Evolutionary conservation across 2,329 filamentous ascomycete species (phyloP).

Genomic region (Aspergillus candidus): DNA sequence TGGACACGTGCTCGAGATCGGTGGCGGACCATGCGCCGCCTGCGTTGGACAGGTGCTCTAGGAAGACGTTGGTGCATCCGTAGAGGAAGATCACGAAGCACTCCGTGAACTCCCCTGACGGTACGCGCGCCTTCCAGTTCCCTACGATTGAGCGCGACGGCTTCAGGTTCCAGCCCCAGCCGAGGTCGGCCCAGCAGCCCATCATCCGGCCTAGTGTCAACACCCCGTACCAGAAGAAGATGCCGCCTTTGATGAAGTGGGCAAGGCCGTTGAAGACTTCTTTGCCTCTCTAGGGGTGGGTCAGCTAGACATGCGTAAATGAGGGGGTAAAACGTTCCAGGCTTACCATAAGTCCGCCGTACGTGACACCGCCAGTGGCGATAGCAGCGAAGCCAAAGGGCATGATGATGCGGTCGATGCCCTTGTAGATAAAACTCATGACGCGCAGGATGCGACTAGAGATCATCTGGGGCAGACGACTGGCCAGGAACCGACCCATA

Average conservation of each 20-base stretch:
- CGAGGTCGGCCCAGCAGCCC: constrained; percentile 81
- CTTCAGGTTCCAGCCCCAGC: constrained; percentile 92
- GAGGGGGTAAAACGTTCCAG: constrained; percentile 12
- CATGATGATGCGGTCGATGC: constrained; percentile 70
- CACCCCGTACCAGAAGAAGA: constrained; percentile 91
- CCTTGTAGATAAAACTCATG: constrained; percentile 56
- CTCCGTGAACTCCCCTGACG: constrained; percentile 82
- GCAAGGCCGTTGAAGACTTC: constrained; percentile 78
- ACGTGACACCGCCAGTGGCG: constrained; percentile 66
- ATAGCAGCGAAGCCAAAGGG: constrained; percentile 70
- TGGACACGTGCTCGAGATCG: constrained; percentile 87
- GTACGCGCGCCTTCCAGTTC: constrained; percentile 56
- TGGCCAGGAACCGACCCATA: constrained; percentile 48
- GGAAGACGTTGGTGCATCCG: constrained; percentile 81
- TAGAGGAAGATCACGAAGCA: constrained; percentile 87
- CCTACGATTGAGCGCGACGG: constrained; percentile 54
- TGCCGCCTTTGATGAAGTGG: constrained; percentile 88
- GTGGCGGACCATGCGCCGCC: constrained; percentile 66
- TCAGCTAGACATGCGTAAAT: background rate
- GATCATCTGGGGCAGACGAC: constrained; percentile 50
- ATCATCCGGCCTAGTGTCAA: constrained; percentile 84
- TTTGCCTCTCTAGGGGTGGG: constrained; percentile 51
- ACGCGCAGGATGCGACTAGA: constrained; percentile 53
- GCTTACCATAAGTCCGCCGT: constrained; percentile 77
- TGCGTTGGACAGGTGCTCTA: constrained; percentile 76